phyloP scores from a whole-genome alignment of 106 monocot genomes.

The Apostasia ramifera region DNA sequence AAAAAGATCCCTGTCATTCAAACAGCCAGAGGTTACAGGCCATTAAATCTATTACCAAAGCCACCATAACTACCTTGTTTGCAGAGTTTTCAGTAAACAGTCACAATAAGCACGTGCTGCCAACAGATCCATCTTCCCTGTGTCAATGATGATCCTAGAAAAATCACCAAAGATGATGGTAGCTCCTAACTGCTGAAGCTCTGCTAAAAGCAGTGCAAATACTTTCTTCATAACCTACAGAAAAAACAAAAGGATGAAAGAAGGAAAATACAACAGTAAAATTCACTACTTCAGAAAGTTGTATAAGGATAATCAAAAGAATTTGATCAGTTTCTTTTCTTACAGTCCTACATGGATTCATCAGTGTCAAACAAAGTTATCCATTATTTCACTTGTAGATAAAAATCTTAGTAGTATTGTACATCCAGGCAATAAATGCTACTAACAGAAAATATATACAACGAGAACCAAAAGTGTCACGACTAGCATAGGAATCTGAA shows the following conservation, averaged over 20 bases:
- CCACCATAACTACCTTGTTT: slow-evolving; percentile 44
- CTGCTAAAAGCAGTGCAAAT: slow-evolving; percentile 69
- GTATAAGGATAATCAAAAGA: neutral
- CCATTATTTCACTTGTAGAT: no score
- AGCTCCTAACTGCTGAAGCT: slow-evolving; percentile 79
- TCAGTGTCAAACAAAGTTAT: no score
- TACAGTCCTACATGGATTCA: no score
- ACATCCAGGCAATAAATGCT: no score
- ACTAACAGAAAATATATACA: no score
- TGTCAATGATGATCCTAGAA: slow-evolving; percentile 87
- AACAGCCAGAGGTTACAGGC: neutral
- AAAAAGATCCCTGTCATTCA: slow-evolving; percentile 71
- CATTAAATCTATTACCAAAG: neutral
- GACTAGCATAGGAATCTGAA: no score
- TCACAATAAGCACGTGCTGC: slow-evolving; percentile 84
- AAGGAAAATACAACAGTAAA: neutral
- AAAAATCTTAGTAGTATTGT: no score
- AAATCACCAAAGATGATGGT: slow-evolving; percentile 83
- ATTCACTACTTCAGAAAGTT: neutral
- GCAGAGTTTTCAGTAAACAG: slow-evolving; percentile 72
- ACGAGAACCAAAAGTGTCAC: no score
- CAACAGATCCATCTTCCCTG: slow-evolving; percentile 73
- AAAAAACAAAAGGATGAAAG: neutral
- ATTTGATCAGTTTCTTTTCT: neutral
- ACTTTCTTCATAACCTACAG: slow-evolving; percentile 85